Conservation (phyloP, 2,329 filamentous ascomycete genomes). For the Westerdykella ornata region DNA sequence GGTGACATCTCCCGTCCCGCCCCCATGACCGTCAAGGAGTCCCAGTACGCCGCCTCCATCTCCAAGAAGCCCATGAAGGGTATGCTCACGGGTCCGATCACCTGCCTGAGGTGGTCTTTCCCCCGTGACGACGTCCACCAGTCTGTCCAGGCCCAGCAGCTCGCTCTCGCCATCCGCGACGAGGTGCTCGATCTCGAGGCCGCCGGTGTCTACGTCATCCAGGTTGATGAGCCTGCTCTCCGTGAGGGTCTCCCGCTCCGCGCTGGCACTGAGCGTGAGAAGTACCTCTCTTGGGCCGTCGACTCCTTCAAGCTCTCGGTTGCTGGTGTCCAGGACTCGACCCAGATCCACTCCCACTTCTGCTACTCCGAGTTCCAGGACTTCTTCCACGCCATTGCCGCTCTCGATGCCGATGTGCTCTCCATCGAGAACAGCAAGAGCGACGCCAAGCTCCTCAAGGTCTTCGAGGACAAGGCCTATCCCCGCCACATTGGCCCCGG, state of each 20-base stretch:
- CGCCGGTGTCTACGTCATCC: slow-evolving; percentile 94
- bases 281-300: slow-evolving; percentile 95
- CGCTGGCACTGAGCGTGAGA: slow-evolving; percentile 85
- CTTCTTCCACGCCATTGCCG: slow-evolving; percentile 99
- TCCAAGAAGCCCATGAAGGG: slow-evolving; percentile 99
- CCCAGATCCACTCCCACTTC: slow-evolving; percentile 99
- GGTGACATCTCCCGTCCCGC: slow-evolving; percentile 95
- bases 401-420: slow-evolving; percentile 94
- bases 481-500: slow-evolving; percentile 97
- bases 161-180: slow-evolving; percentile 94
- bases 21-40: slow-evolving; percentile 99
- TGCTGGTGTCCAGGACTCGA: slow-evolving; percentile 86
- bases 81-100: slow-evolving; percentile 99
- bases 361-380: slow-evolving; percentile 99
- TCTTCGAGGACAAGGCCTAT: slow-evolving; percentile 96
- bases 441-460: slow-evolving; percentile 96
- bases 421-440: slow-evolving; percentile 99
- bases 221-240: slow-evolving; percentile 97
- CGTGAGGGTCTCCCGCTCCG: slow-evolving; percentile 99
- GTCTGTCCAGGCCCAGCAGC: slow-evolving; percentile 97
- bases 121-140: slow-evolving; percentile 99
- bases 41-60: slow-evolving; percentile 93
- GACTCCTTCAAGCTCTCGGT: slow-evolving; percentile 96
- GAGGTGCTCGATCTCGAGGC: slow-evolving; percentile 97
- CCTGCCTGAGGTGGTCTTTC: slow-evolving; percentile 99